Evolutionary conservation across 1,139 yeast species (phyloP), one percentile per base, ranked within the genome.

Genomic region (Geotrichum phurueaensis): DNA sequence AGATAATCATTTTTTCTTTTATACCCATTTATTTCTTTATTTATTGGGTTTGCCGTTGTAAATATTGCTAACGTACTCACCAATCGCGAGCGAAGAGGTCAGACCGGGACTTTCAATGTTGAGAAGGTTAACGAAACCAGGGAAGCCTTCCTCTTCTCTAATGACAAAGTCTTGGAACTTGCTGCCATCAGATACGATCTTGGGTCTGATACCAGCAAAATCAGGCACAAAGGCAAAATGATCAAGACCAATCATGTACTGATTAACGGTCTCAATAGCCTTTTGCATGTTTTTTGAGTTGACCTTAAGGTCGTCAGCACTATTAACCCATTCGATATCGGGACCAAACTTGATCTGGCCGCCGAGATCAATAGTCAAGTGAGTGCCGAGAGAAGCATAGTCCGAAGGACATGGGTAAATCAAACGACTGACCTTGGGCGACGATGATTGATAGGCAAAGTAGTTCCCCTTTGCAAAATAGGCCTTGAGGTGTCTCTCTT

Each of bases 71-170:
- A 89, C 95, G 67, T 87, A 80, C 67, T 85, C 88, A 0, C 85
- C 96, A 60, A 90, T 88, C 0, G 94, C 96, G 84, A 89, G 78
- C 1, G 90, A 77, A 0, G 95, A 77, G 1, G 97, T 90, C 64
- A 90, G 78, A 0, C 97, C 97, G 0, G 97, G 97, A 69, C 95
- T 86, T 70, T 91, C 97, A 31, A 91, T 90, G 2, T 95, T 96
- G 54, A 90, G 71, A 60, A 89, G 76, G 67, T 89, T 90, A 43
- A 90, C 81, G 69, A 89, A 90, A 1, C 96, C 96, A 0, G 88
- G 87, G 68, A 80, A 85, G 0, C 84, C 92, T 0, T 78, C 80
- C 62, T 83, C 86, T 66, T 86, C 83, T 58, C 83, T 74, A 43
- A 91, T 87, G 29, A 85, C 75, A 71, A 89, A 91, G 70, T 91